Base-by-base conservation (phyloP, 169 alveolate genomes). In the Eimeria sp. region DNA sequence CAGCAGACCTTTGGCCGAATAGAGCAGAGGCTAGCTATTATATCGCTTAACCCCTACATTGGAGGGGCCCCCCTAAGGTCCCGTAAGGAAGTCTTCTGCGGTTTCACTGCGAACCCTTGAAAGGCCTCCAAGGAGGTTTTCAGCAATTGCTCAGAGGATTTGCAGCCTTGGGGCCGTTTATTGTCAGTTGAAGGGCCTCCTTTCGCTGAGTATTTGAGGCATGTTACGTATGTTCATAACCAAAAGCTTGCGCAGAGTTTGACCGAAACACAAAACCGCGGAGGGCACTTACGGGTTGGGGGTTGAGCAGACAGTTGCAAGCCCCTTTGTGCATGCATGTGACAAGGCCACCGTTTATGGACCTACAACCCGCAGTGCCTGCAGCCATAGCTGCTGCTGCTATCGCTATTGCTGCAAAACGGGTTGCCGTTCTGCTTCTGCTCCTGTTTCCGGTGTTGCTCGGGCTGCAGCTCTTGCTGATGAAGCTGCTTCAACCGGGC, bases 31-130 rank as follows among this genome's bases (percentile, higher is more conserved):
- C 89, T 78, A 25, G 89, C 89, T 10, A 47, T 78, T 43, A 16
- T 78, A 18, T 45, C 89, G 47, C 89, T 78, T 25, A 78, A 78
- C 67, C 89, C 89, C 16, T 49, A 20, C 43, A 78, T 78, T 47
- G 89, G 89, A 67, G 63, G 70, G 18, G 89, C 89, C 30, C 89
- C 89, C 45, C 70, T 49, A 49, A 67, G 89, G 89, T 65, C 70
- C 49, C 89, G 89, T 27, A 78, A 49, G 89, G 89, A 78, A 54
- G 89, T 78, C 27, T 78, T 78, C 25, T 49, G 40, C 63, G 45
- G 89, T 40, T 45, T 78, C 25, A n/a, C 89, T 20, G 70, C 65
- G 5, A 43, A 13, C 54, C 49, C 57, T 30, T 73, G 57, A 73
- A n/a, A 25, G 75, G 40, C 75, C 34, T 1, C 34, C 34, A 13